Conservation (phyloP, 768 basidiomycete genomes). For the Leccinum subtestaceum region DNA sequence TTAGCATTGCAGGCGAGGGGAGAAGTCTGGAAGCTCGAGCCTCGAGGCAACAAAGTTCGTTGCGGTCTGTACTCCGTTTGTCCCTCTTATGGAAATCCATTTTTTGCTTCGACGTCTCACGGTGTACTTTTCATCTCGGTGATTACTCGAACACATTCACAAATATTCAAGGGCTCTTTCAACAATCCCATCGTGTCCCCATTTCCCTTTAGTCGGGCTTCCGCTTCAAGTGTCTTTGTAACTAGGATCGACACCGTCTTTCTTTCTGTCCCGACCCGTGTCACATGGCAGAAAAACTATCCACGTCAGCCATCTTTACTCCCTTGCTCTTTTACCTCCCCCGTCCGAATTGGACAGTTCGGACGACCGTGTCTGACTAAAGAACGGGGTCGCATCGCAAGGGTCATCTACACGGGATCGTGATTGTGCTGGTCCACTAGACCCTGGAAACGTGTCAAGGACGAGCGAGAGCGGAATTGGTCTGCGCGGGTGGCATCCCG, state of each 20-base stretch:
- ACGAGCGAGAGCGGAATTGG: slow-evolving; percentile 7
- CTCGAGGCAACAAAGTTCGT: neutral
- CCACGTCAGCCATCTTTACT: neutral
- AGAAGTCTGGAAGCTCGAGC: slow-evolving; percentile 1
- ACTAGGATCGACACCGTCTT: neutral
- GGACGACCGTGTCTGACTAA: neutral
- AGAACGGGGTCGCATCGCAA: neutral
- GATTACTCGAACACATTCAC: neutral
- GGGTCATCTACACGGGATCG: neutral
- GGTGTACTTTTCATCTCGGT: neutral
- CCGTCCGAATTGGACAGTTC: neutral
- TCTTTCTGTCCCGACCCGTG: neutral
- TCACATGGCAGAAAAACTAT: neutral
- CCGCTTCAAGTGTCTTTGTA: slow-evolving; percentile 1
- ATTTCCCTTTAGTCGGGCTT: slow-evolving; percentile 3
- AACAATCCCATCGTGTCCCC: slow-evolving; percentile 11
- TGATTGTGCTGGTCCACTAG: neutral
- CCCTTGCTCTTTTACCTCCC: neutral
- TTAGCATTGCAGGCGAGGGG: neutral
- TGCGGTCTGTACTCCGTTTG: neutral
- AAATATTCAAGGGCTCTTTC: slow-evolving; percentile 1
- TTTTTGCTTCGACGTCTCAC: neutral
- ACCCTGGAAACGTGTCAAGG: neutral
- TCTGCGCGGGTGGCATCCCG: neutral
- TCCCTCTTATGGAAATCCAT: neutral